Conservation (phyloP, 768 basidiomycete species). For the Tubosaeta sp. region DNA sequence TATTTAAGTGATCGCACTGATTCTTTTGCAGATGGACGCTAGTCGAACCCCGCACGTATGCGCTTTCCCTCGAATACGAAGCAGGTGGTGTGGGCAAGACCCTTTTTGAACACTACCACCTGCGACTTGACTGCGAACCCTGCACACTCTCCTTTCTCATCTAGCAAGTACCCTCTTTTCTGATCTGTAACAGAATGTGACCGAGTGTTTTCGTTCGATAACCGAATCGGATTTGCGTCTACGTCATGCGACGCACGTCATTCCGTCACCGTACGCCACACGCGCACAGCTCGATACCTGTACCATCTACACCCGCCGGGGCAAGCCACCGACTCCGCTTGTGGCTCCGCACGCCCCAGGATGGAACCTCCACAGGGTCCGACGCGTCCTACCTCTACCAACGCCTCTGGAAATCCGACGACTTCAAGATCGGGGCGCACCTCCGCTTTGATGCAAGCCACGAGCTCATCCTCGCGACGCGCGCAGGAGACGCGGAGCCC, state of each 20-base stretch:
- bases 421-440: slow-evolving; percentile 54
- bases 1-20: neutral
- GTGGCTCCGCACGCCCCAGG: slow-evolving; percentile 50
- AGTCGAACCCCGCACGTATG: slow-evolving; percentile 42
- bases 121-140: slow-evolving; percentile 54
- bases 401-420: slow-evolving; percentile 61
- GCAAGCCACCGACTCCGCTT: slow-evolving; percentile 61
- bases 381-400: slow-evolving; percentile 51
- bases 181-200: neutral
- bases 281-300: slow-evolving; percentile 46
- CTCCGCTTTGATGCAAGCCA: slow-evolving; percentile 52
- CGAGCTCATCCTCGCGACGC: slow-evolving; percentile 49
- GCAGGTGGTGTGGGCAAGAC: slow-evolving; percentile 55
- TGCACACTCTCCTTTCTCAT: slow-evolving; percentile 52
- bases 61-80: slow-evolving; percentile 61
- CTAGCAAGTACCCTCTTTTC: slow-evolving; percentile 41
- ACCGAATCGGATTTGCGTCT: neutral
- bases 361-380: too few species aligned
- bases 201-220: neutral
- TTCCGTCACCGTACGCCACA: neutral
- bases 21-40: slow-evolving; percentile 40
- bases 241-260: too few species aligned
- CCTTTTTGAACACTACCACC: slow-evolving; percentile 49
- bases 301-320: slow-evolving; percentile 48
- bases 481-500: neutral